Conservation (phyloP, 768 basidiomycete species). For the Boletus speciosus region DNA sequence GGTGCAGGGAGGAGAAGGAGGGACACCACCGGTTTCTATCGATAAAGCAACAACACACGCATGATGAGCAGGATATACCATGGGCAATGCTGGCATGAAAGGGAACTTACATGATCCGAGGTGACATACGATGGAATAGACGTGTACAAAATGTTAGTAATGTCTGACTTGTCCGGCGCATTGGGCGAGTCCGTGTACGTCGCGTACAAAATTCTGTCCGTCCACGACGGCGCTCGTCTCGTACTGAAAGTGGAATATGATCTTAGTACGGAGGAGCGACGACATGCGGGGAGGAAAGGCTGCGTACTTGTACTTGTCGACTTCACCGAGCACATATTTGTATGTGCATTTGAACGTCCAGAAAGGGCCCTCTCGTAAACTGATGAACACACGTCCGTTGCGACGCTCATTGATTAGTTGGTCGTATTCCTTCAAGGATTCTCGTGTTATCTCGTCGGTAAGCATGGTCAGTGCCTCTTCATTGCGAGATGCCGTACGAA, state of each 20-base stretch:
- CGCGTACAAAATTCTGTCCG: slow-evolving; percentile 86
- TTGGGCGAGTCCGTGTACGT: slow-evolving; percentile 65
- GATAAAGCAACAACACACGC: neutral
- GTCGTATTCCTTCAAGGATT: slow-evolving; percentile 66
- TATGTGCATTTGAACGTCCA: slow-evolving; percentile 90
- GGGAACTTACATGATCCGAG: slow-evolving; percentile 76
- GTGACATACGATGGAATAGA: slow-evolving; percentile 79
- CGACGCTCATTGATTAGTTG: slow-evolving; percentile 63
- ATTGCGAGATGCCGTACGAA: slow-evolving; percentile 33
- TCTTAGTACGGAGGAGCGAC: neutral
- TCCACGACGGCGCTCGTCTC: slow-evolving; percentile 85
- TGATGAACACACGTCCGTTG: slow-evolving; percentile 64
- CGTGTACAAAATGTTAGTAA: slow-evolving; percentile 71
- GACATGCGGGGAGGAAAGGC: neutral
- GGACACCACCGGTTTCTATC: slow-evolving; percentile 82
- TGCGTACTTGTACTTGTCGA: slow-evolving; percentile 75
- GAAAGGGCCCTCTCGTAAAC: slow-evolving; percentile 82
- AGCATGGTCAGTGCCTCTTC: slow-evolving; percentile 42
- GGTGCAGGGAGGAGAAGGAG: slow-evolving; percentile 60
- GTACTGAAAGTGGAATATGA: slow-evolving; percentile 35
- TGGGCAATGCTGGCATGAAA: neutral
- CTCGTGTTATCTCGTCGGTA: slow-evolving; percentile 49
- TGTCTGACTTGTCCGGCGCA: slow-evolving; percentile 46
- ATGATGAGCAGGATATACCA: neutral
- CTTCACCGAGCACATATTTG: slow-evolving; percentile 78